Evolutionary conservation across 192 early-diverging fungal genomes (phyloP).

Genomic region (Rhizophagus sp.): DNA sequence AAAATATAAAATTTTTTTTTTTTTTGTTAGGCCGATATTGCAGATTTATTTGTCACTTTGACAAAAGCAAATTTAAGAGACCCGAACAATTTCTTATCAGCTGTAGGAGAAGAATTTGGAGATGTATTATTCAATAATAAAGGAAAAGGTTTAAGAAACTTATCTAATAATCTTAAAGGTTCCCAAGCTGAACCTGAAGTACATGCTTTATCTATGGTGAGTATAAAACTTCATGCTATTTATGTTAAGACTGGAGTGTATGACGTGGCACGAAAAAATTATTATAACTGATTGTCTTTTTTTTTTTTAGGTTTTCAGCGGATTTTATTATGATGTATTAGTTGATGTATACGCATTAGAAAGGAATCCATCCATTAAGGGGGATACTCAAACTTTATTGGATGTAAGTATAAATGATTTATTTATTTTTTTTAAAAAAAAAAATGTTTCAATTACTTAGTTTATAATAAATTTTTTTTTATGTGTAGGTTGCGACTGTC

Average conservation of each 20-base stretch:
- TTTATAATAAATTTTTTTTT: neutral
- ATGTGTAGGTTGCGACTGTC: neutral
- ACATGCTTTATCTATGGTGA: constrained; percentile 13
- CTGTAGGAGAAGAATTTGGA: constrained; percentile 22
- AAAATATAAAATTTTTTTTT: neutral
- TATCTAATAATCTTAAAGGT: neutral
- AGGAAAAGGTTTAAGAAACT: constrained; percentile 21
- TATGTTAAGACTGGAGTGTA: neutral
- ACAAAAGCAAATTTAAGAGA: constrained; percentile 7
- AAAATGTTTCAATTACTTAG: neutral
- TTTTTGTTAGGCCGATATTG: neutral
- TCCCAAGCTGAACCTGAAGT: neutral
- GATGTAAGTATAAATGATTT: neutral
- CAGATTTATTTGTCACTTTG: neutral
- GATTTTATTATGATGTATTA: constrained; percentile 17
- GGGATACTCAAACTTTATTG: neutral
- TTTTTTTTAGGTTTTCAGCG: constrained; percentile 13
- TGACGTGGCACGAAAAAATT: too few relatives aligned
- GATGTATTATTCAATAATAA: neutral
- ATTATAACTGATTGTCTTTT: too few relatives aligned
- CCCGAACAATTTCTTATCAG: constrained; percentile 6
- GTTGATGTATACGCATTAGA: neutral
- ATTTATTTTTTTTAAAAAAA: neutral
- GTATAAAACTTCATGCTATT: neutral
- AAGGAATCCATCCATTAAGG: neutral